These are phyloP conservation scores for Stellera chamaejasme DNA, from an alignment of 345 rosid species.

Conservation along the genomic window DNA sequence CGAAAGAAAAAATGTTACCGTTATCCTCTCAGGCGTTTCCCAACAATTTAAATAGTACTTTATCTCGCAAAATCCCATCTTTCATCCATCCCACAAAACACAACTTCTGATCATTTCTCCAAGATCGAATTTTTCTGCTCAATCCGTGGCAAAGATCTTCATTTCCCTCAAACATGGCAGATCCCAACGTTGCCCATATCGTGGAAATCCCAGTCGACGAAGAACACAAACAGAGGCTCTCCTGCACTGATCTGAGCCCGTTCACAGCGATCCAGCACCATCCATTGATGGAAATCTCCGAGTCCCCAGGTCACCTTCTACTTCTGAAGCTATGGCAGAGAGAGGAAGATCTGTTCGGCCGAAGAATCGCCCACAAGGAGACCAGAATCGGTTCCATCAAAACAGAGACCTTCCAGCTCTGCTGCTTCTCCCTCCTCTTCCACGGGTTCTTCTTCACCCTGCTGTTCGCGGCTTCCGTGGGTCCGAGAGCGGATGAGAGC, in stretches of 20 bases:
- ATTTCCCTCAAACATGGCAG: slow-evolving; percentile 29
- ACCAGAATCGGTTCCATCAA: slow-evolving; percentile 64
- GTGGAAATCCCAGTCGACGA: slow-evolving; percentile 81
- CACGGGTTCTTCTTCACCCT: slow-evolving; percentile 62
- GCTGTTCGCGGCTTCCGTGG: slow-evolving; percentile 48
- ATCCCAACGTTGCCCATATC: slow-evolving; percentile 54
- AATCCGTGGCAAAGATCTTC: background rate
- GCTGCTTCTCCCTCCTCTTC: slow-evolving; percentile 63
- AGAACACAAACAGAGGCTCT: slow-evolving; percentile 50
- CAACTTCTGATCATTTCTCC: background rate
- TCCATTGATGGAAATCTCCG: slow-evolving; percentile 82
- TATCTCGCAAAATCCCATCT: background rate
- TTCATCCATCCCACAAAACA: slow-evolving; percentile 4
- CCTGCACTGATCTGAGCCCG: slow-evolving; percentile 21
- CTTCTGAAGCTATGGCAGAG: slow-evolving; percentile 92
- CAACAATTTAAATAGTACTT: slow-evolving; percentile 32
- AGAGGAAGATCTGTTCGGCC: slow-evolving; percentile 60
- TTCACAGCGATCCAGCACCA: slow-evolving; percentile 69
- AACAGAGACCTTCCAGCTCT: slow-evolving; percentile 77
- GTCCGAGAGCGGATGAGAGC: slow-evolving; percentile 4
- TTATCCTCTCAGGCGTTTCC: slow-evolving; percentile 14
- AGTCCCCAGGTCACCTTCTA: slow-evolving; percentile 85
- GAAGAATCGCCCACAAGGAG: slow-evolving; percentile 45
- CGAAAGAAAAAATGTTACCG: slow-evolving; percentile 18
- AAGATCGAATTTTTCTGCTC: background rate